phyloP scores from a whole-genome alignment of 345 rosid genomes.

The rapeseed (Brassica napus) region DNA sequence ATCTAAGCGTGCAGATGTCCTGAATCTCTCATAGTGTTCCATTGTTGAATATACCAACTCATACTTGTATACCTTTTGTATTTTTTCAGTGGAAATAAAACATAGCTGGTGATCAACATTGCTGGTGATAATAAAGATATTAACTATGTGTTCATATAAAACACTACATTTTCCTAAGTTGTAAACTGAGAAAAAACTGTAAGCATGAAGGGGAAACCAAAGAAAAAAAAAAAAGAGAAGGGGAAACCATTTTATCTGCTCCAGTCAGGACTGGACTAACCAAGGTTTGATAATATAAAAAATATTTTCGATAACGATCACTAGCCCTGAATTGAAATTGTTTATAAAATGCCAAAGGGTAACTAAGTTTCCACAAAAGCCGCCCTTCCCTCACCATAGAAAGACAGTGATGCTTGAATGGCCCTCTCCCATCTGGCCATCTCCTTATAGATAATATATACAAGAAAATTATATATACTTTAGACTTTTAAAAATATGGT shows the following conservation, averaged over 20 bases:
- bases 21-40: slow-evolving; percentile 38
- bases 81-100: background rate
- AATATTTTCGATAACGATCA: background rate
- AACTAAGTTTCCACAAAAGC: slow-evolving; percentile 27
- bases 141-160: background rate
- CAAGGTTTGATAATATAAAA: background rate
- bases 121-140: background rate
- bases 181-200: background rate
- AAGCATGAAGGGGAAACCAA: background rate
- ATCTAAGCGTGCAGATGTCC: slow-evolving; percentile 34
- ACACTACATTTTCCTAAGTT: background rate
- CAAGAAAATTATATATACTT: slow-evolving; percentile 8
- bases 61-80: slow-evolving; percentile 1
- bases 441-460: slow-evolving; percentile 29
- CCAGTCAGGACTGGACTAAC: background rate
- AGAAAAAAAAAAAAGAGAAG: background rate
- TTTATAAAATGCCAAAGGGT: slow-evolving; percentile 18
- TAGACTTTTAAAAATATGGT: background rate
- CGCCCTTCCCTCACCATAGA: slow-evolving; percentile 40
- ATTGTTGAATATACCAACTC: slow-evolving; percentile 36
- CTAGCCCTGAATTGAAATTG: background rate
- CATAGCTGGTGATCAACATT: slow-evolving; percentile 14
- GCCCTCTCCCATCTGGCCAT: slow-evolving; percentile 26
- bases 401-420: slow-evolving; percentile 34
- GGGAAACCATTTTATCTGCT: background rate